phyloP scores from a whole-genome alignment of 441 rosid genomes.

The Iberis amara region DNA sequence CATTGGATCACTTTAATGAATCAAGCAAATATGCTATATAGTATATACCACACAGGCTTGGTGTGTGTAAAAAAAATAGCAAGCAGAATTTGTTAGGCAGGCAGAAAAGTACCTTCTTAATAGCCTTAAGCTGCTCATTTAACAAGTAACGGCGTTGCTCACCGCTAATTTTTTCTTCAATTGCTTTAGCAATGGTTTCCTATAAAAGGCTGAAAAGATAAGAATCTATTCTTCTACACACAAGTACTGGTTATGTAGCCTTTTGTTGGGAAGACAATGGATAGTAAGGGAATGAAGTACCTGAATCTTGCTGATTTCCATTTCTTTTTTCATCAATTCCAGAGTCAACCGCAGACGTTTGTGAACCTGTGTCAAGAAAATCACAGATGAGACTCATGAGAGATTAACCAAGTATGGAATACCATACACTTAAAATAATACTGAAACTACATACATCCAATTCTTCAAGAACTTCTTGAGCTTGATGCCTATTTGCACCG shows the following conservation, averaged over 20 bases:
- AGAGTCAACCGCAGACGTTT: constrained; percentile 83
- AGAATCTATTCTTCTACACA: constrained; percentile 17
- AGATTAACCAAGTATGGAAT: constrained; percentile 10
- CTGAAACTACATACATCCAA: constrained; percentile 68
- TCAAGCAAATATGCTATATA: constrained; percentile 20
- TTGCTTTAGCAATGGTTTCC: constrained; percentile 97
- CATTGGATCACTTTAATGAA: constrained; percentile 26
- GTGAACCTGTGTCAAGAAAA: constrained; percentile 50
- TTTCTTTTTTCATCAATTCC: constrained; percentile 89
- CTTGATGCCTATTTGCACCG: constrained; percentile 80
- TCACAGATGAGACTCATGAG: constrained; percentile 15
- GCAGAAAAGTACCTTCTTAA: constrained; percentile 68
- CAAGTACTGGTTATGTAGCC: constrained; percentile 10
- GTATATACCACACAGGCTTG: constrained; percentile 3
- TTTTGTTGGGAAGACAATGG: neutral
- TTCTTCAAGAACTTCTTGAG: constrained; percentile 95
- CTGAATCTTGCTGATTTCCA: constrained; percentile 99
- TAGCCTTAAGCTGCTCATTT: constrained; percentile 98
- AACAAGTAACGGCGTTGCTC: constrained; percentile 98
- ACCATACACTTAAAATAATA: constrained; percentile 7
- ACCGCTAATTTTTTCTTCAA: constrained; percentile 95
- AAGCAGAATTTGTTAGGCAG: constrained; percentile 8
- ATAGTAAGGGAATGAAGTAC: constrained; percentile 33
- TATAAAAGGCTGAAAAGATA: constrained; percentile 31
- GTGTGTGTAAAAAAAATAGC: constrained; percentile 3